Evolutionary conservation across 148 eudicot genomes (phyloP), one percentile per base, ranked within the genome.

Genomic region (Drosera capensis): DNA sequence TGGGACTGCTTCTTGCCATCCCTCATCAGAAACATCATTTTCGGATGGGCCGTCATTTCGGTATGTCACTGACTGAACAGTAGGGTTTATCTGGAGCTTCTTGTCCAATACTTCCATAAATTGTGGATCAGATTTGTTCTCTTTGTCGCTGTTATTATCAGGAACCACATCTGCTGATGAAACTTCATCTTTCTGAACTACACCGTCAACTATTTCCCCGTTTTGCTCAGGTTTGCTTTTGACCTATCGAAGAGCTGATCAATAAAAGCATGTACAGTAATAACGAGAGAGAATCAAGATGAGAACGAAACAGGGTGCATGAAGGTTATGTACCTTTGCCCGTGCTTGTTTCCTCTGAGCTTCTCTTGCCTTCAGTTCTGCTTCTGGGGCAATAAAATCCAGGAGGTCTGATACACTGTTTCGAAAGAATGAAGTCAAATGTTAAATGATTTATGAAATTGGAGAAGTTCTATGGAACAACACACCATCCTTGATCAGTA

Each of bases 1-100:
- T 1, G 86, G 77, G 24, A 74, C 53, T 65, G 96, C 96, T 71
- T 88, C 96, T 71, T 80, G 94, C 96, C 96, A 88, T 49, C 96
- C 96, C 75, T 88, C 96, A 23, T 74, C 90, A 13, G 86, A 77
- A 42, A 48, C 54, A 34, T 77, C 83, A 47, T 74, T 86, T 48
- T 42, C 56, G 24, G 51, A 57, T 26, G 53, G 39, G 35, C 64
- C 80, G 55, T 49, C 61, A 30, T 57, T 51, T 62, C 63, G 71
- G 38, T 61, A 46, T 37, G 23, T 46, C 20, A 37, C 54, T 11
- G 45, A 37, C 49, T 40, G 63, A 21, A 67, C 77, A 19, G 16
- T 30, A 12, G 37, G 51, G 58, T 25, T 16, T 14, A 28, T 29
- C 29, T 66, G 77, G 7, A 57, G 40, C 48, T 62, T 75, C 57